A percentile compares a stretch with the other conserved stretches of the same genome.
Conservation (phyloP, 768 basidiomycete genomes). For the Boletales sp. region DNA sequence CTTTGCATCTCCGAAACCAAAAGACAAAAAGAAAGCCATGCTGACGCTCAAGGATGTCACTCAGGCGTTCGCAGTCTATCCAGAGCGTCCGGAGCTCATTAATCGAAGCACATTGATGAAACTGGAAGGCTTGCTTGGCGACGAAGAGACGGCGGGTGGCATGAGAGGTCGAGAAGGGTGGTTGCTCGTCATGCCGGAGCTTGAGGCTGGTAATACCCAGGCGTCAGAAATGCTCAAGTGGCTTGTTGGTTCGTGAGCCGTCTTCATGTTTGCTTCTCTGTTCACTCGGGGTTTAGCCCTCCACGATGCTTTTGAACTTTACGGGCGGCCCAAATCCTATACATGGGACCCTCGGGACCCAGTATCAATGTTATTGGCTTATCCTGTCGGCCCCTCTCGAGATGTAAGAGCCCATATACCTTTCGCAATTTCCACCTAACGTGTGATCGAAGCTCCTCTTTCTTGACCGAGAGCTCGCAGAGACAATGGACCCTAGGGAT, state of each 20-base stretch:
- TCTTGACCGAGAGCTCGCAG: slow-evolving; percentile 79
- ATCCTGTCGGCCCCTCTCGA: slow-evolving; percentile 80
- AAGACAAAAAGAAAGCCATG: slow-evolving; percentile 69
- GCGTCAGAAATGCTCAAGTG: slow-evolving; percentile 87
- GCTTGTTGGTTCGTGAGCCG: slow-evolving; percentile 65
- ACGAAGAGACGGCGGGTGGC: slow-evolving; percentile 64
- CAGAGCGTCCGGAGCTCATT: slow-evolving; percentile 91
- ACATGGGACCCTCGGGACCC: slow-evolving; percentile 88
- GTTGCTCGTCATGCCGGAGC: slow-evolving; percentile 88
- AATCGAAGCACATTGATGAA: slow-evolving; percentile 88
- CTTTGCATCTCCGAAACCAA: slow-evolving; percentile 61
- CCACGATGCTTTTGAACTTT: slow-evolving; percentile 84
- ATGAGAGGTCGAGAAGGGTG: slow-evolving; percentile 79
- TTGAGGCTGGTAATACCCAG: slow-evolving; percentile 57
- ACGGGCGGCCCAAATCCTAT: slow-evolving; percentile 83
- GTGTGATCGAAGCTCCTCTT: slow-evolving; percentile 62
- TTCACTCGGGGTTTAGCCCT: slow-evolving; percentile 46
- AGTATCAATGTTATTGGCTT: slow-evolving; percentile 86
- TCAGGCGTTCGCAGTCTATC: slow-evolving; percentile 93
- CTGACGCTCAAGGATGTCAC: slow-evolving; percentile 67
- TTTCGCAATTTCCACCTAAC: slow-evolving; percentile 12
- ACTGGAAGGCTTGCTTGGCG: slow-evolving; percentile 79
- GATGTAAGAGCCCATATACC: slow-evolving; percentile 54
- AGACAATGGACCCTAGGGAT: slow-evolving; percentile 71
- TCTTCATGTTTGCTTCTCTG: neutral